phyloP scores from a whole-genome alignment of 2,329 filamentous ascomycete genomes.

The Cytospora schulzeri region DNA sequence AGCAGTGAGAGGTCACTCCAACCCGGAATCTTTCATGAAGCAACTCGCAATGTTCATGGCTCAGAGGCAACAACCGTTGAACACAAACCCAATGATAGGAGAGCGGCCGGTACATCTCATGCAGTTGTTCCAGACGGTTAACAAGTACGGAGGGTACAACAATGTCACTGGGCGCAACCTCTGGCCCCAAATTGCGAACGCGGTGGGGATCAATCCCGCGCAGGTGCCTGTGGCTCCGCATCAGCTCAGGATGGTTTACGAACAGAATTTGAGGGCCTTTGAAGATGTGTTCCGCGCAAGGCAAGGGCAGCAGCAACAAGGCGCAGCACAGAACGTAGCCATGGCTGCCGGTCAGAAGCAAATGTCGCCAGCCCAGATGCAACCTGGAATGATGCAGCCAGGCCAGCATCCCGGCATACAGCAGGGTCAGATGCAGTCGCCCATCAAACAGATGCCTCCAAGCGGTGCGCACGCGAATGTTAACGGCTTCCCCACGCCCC shows the following conservation, averaged over 20 bases:
- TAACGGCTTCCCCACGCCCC: conserved; percentile 53
- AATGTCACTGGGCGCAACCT: conserved; percentile 68
- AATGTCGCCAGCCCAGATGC: conserved; percentile 43
- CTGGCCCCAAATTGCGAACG: conserved; percentile 74
- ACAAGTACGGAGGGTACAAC: conserved; percentile 77
- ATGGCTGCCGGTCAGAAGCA: conserved; percentile 47
- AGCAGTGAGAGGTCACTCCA: conserved; percentile 41
- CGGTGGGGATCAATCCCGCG: conserved; percentile 61
- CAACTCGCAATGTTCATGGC: conserved; percentile 78
- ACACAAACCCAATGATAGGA: conserved; percentile 71
- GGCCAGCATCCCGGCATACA: conserved; percentile 46
- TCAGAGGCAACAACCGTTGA: conserved; percentile 70
- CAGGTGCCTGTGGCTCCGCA: conserved; percentile 68
- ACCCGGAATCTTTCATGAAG: conserved; percentile 73
- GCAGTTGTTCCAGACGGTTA: conserved; percentile 75
- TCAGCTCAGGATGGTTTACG: conserved; percentile 74
- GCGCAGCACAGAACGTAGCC: conserved; percentile 31
- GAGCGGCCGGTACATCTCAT: conserved; percentile 75
- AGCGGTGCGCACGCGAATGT: conserved; percentile 49
- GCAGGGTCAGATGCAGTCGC: conserved; percentile 43
- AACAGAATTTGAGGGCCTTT: conserved; percentile 74
- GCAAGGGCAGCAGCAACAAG: conserved; percentile 47
- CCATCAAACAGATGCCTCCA: conserved; percentile 49
- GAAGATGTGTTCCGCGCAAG: conserved; percentile 65
- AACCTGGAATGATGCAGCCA: conserved; percentile 44